These are phyloP conservation scores for Saturnispora hagleri DNA, from an alignment of 805 yeast genomes.

Conservation along the genomic window DNA sequence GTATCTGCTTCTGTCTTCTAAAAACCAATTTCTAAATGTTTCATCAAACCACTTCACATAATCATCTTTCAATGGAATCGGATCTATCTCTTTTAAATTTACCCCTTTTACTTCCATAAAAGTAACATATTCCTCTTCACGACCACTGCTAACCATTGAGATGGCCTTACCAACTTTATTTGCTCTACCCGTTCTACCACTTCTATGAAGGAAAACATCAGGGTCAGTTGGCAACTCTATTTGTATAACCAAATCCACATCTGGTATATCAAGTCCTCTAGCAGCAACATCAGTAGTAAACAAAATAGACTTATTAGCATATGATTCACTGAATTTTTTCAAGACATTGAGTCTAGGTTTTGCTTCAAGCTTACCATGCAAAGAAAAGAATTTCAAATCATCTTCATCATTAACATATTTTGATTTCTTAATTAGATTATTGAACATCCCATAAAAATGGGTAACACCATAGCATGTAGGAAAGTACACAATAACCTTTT, in stretches of 20 bases:
- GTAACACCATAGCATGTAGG: slow-evolving; percentile 86
- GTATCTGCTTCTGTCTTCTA: slow-evolving; percentile 69
- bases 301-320: slow-evolving; percentile 45
- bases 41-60: slow-evolving; percentile 22
- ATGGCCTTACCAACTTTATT: slow-evolving; percentile 75
- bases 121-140: slow-evolving; percentile 74
- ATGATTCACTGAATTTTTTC: slow-evolving; percentile 43
- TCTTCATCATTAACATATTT: slow-evolving; percentile 10
- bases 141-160: slow-evolving; percentile 59
- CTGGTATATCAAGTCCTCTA: slow-evolving; percentile 90
- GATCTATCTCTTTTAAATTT: slow-evolving; percentile 33
- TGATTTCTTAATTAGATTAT: slow-evolving; percentile 28
- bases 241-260: slow-evolving; percentile 90
- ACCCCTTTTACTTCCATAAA: slow-evolving; percentile 71
- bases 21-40: slow-evolving; percentile 42
- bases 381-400: slow-evolving; percentile 44
- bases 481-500: slow-evolving; percentile 81
- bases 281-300: slow-evolving; percentile 99
- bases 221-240: slow-evolving; percentile 93
- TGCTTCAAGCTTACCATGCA: slow-evolving; percentile 88
- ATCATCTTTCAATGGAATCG: slow-evolving; percentile 15
- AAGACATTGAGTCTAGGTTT: slow-evolving; percentile 70
- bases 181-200: slow-evolving; percentile 94
- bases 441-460: slow-evolving; percentile 55
- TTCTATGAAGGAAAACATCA: slow-evolving; percentile 82